Evolutionary conservation across 2,329 filamentous ascomycete genomes (phyloP), one percentile per base, ranked within the genome.

Genomic region (Paracoccidioides lutzii): DNA sequence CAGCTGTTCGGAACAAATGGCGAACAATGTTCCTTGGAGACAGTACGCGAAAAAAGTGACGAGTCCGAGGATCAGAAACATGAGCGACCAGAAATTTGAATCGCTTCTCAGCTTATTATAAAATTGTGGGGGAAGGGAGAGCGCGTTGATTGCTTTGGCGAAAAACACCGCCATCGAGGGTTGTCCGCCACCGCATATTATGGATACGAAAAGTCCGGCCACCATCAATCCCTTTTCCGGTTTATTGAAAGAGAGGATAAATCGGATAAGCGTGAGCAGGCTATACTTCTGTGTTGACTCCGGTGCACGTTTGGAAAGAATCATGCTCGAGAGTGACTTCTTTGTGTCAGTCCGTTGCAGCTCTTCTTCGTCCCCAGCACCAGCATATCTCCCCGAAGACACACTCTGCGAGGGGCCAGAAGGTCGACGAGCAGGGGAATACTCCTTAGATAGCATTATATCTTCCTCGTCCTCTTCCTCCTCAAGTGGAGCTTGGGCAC

Each of bases 1-100:
- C 30, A 97, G 79, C 43, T 83, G 80, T 73, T 95, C 88, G n/a
- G 89, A 93, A 73, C 88, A 90, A 64, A 83, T 83, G 15, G 89
- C 90, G 63, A 97, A 90, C 2, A 84, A 76, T 53, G 87, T 64
- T 52, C 89, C 89, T 64, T 91, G 86, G 5, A 74, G 70, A 22
- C 78, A 70, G 63, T 86, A 89, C 5, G 84, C 77, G 54, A 90
- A 68, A 57, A 94, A 81, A 65, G 87, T 81, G 8, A 86, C 81
- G 54, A 89, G 70, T 2, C 83, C 90, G 55, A 96, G 77, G 79
- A 95, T 90, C 60, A 90, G 78, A 70, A 85, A 95, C 89, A 95
- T 95, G 64, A 83, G 74, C 56, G 82, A 84, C 89, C 89, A 96
- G 69, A 95, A 95, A 66, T 89, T 82, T 22, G 86, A 83, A 57